Evolutionary conservation across 1,284 basidiomycete genomes (phyloP).

Genomic region (Ganoderma meredithae): DNA sequence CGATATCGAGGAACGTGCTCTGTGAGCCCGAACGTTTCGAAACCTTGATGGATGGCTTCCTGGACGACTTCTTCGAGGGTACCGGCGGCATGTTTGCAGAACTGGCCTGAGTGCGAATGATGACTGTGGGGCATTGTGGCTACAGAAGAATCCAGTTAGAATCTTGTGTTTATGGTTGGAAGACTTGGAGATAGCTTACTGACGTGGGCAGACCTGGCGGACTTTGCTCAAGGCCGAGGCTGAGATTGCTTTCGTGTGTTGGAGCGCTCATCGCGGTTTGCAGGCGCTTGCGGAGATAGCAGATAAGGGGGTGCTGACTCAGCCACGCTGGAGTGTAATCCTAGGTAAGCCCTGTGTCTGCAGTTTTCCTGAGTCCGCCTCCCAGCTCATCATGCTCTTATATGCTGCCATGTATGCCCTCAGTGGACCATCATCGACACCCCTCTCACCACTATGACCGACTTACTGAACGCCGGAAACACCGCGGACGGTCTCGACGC

Average conservation of each 20-base stretch:
- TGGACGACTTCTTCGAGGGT: conserved; percentile 81
- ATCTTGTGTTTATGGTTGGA: too few relatives aligned
- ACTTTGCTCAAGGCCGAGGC: too few relatives aligned
- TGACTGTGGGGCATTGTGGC: conserved; percentile 85
- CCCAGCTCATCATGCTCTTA: neutral
- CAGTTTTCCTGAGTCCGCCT: neutral
- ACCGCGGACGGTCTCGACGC: neutral
- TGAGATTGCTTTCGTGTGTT: too few relatives aligned
- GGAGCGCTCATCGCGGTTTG: too few relatives aligned
- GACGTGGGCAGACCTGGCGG: neutral
- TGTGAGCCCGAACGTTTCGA: conserved; percentile 87
- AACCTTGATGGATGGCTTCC: conserved; percentile 82
- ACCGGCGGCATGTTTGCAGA: conserved; percentile 90
- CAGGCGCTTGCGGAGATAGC: neutral
- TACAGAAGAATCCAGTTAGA: neutral
- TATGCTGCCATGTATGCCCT: neutral
- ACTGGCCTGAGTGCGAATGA: conserved; percentile 97
- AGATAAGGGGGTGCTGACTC: neutral
- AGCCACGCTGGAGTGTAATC: neutral
- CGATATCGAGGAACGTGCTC: conserved; percentile 95
- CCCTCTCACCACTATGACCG: neutral
- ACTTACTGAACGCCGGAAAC: neutral
- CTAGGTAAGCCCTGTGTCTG: too few relatives aligned
- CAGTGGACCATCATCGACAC: neutral
- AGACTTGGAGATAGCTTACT: neutral